Evolutionary conservation across 768 basidiomycete species (phyloP).

Genomic region (Boletellus ananas): DNA sequence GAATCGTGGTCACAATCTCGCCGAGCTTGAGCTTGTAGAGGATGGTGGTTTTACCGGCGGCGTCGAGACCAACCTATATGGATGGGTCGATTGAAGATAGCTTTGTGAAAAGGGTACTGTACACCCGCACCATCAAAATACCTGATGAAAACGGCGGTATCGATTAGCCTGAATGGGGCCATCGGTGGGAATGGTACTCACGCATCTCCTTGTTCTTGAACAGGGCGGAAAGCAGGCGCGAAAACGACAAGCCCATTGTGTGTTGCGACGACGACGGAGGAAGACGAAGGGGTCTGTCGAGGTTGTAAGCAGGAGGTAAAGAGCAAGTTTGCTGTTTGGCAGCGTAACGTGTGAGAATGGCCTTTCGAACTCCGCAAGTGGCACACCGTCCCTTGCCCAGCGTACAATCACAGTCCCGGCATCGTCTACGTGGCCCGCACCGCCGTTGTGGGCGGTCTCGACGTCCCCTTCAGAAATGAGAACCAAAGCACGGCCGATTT

Average conservation of each 20-base stretch:
- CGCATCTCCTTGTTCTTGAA: constrained; percentile 99
- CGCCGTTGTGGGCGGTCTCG: background rate
- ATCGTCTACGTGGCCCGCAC: constrained; percentile 19
- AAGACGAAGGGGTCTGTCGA: constrained; percentile 21
- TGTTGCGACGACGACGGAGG: constrained; percentile 31
- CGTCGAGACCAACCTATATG: constrained; percentile 92
- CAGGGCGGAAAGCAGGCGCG: constrained; percentile 72
- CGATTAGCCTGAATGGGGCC: constrained; percentile 22
- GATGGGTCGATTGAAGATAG: constrained; percentile 6
- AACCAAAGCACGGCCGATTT: no score
- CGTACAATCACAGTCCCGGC: background rate
- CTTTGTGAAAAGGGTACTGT: constrained; percentile 18
- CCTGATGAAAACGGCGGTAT: constrained; percentile 49
- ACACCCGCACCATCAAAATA: constrained; percentile 81
- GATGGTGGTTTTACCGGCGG: constrained; percentile 98
- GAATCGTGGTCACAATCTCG: constrained; percentile 99
- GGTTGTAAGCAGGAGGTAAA: constrained; percentile 27
- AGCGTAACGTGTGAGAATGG: constrained; percentile 28
- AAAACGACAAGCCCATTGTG: constrained; percentile 78
- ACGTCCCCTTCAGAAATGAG: no score
- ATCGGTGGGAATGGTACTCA: constrained; percentile 42
- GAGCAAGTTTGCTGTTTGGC: constrained; percentile 33
- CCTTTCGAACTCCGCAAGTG: constrained; percentile 35
- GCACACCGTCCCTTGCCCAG: constrained; percentile 3
- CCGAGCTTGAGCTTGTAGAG: constrained; percentile 99